Conservation (phyloP, 2,329 filamentous ascomycete species). For the Immersiporthe knoxdaviesiana region DNA sequence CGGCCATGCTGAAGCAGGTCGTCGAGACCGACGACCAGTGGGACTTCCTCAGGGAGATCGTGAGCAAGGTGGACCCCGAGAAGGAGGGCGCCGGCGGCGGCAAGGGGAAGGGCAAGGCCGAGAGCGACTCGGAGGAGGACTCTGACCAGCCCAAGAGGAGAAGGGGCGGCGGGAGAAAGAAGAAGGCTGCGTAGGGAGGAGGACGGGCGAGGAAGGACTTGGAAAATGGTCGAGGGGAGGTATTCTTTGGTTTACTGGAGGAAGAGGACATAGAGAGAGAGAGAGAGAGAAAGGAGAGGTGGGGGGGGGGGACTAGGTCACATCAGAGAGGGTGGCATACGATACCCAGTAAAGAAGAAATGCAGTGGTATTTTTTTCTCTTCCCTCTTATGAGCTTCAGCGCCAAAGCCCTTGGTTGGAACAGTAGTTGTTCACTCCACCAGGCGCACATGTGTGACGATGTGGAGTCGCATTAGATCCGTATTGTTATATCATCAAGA, state of each 20-base stretch:
- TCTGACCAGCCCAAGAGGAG: conserved; percentile 46
- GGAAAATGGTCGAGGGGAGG: too few species aligned
- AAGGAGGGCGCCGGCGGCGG: conserved; percentile 48
- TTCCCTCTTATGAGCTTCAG: too few species aligned
- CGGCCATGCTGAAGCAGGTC: conserved; percentile 88
- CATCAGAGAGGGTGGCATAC: conserved; percentile 9
- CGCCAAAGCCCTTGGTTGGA: too few species aligned
- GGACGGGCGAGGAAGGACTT: background rate
- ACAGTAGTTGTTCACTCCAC: too few species aligned
- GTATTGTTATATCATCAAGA: background rate
- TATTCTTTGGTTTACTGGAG: too few species aligned
- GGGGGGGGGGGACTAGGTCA: background rate
- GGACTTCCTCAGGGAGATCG: conserved; percentile 91
- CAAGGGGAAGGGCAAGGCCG: conserved; percentile 45
- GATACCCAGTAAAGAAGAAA: conserved; percentile 14
- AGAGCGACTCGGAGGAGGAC: conserved; percentile 44
- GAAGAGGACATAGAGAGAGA: too few species aligned
- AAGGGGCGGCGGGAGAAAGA: conserved; percentile 30
- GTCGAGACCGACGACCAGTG: conserved; percentile 88
- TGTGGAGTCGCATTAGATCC: too few species aligned
- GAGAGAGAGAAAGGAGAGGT: background rate
- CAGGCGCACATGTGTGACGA: background rate
- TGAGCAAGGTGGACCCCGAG: conserved; percentile 73
- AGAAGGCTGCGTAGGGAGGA: conserved; percentile 23
- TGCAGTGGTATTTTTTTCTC: background rate